phyloP scores from a whole-genome alignment of 164 flowering plant species.

The Taxillus chinensis region DNA sequence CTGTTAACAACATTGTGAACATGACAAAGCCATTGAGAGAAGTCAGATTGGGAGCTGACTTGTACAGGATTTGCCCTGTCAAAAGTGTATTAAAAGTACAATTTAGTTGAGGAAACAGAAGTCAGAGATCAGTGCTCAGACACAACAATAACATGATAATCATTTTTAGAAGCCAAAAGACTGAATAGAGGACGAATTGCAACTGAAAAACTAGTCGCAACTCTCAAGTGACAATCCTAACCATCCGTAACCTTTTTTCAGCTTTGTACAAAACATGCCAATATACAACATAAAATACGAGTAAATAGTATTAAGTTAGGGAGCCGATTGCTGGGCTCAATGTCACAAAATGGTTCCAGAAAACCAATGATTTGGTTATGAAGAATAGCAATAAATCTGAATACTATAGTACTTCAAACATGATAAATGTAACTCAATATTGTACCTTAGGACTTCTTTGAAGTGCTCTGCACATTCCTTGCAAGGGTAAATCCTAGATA shows the following conservation, averaged over 20 bases:
- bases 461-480: constrained; percentile 98
- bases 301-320: too few species aligned
- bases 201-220: too few species aligned
- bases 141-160: neutral
- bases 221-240: too few species aligned
- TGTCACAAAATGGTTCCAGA: too few species aligned
- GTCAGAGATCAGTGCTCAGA: neutral
- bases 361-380: too few species aligned
- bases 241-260: too few species aligned
- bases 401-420: too few species aligned
- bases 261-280: too few species aligned
- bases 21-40: constrained; percentile 87
- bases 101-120: neutral
- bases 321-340: too few species aligned
- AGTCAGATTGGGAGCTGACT: constrained; percentile 78
- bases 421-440: neutral
- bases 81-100: constrained; percentile 10
- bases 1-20: constrained; percentile 91
- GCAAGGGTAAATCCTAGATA: constrained; percentile 95
- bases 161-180: neutral
- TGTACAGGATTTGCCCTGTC: constrained; percentile 79
- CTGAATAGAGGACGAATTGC: too few species aligned
- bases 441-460: constrained; percentile 77
- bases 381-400: too few species aligned
- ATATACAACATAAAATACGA: too few species aligned